Conservation (phyloP, 2,329 filamentous ascomycete species). For the Arthrobotrys conoides region DNA sequence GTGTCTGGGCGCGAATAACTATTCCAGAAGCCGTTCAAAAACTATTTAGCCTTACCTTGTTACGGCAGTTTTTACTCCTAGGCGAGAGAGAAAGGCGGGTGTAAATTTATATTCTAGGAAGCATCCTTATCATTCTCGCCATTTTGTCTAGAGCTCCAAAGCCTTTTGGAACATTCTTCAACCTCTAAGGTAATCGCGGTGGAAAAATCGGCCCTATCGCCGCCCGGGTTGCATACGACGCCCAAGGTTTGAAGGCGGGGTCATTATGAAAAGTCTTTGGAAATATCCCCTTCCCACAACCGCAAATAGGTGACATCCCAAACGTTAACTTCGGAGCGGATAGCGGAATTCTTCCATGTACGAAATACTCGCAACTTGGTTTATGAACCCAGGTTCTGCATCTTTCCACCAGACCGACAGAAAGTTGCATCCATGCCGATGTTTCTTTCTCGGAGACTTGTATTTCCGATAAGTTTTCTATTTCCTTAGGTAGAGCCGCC, state of each 20-base stretch:
- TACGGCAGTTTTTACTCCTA: too few relatives aligned
- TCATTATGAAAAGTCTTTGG: constrained; percentile 35
- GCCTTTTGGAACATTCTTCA: not conserved
- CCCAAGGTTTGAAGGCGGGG: constrained; percentile 4
- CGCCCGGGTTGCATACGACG: constrained; percentile 14
- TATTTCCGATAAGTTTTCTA: constrained; percentile 68
- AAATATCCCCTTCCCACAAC: too few relatives aligned
- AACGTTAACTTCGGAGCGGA: constrained; percentile 4
- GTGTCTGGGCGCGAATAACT: too few relatives aligned
- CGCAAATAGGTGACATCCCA: constrained; percentile 29
- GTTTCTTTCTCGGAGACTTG: constrained; percentile 71
- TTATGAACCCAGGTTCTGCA: constrained; percentile 38
- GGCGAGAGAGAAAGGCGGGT: too few relatives aligned
- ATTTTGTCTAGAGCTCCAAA: not conserved
- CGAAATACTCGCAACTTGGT: constrained; percentile 35
- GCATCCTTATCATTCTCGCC: not conserved
- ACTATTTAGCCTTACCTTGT: too few relatives aligned
- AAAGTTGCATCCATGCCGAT: constrained; percentile 64
- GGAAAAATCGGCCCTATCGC: constrained; percentile 24
- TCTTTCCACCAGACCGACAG: constrained; percentile 39
- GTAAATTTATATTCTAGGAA: not conserved
- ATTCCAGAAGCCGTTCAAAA: too few relatives aligned
- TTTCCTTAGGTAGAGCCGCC: constrained; percentile 62
- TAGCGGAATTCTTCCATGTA: constrained; percentile 24
- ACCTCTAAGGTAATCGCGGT: constrained; percentile 9